These are phyloP conservation scores for Colletotrichum eleusines DNA, from an alignment of 2,329 filamentous ascomycete genomes.

Conservation along the genomic window DNA sequence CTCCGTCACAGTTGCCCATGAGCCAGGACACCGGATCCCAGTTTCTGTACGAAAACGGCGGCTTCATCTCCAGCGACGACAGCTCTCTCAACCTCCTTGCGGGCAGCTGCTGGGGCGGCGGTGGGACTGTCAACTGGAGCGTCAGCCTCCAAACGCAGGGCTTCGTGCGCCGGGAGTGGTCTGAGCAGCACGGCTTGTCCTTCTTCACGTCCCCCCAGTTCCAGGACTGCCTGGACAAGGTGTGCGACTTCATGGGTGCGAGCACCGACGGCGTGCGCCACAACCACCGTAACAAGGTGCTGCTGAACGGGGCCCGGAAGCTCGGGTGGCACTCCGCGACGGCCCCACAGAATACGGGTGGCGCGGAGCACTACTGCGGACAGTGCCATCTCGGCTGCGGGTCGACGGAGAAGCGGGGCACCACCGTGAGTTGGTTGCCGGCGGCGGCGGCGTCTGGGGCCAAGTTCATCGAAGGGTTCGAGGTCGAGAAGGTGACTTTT, in stretches of 20 bases:
- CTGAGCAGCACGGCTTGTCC: conserved; percentile 70
- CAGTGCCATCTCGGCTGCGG: conserved; percentile 72
- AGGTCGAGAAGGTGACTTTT: conserved; percentile 78
- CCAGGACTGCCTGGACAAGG: conserved; percentile 82
- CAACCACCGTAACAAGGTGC: conserved; percentile 76
- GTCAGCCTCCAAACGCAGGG: conserved; percentile 75
- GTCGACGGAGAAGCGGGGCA: conserved; percentile 81
- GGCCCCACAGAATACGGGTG: conserved; percentile 84
- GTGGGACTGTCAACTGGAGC: conserved; percentile 90
- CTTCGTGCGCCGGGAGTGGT: conserved; percentile 86
- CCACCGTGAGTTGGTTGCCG: conserved; percentile 80
- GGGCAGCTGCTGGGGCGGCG: conserved; percentile 84
- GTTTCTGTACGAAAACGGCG: conserved; percentile 78
- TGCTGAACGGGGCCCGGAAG: conserved; percentile 81
- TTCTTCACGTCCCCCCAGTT: conserved; percentile 82
- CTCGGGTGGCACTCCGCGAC: conserved; percentile 77
- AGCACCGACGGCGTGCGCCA: conserved; percentile 74
- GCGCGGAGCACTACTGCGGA: conserved; percentile 80
- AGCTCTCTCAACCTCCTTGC: conserved; percentile 71
- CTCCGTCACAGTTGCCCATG: conserved; percentile 81
- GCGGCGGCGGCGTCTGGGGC: conserved; percentile 84
- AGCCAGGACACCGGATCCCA: conserved; percentile 67
- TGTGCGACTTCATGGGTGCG: conserved; percentile 84
- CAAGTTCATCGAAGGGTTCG: conserved; percentile 85
- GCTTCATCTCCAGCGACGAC: conserved; percentile 68